Base-by-base conservation (phyloP, 257 asterid genomes). In the Petrea volubilis region DNA sequence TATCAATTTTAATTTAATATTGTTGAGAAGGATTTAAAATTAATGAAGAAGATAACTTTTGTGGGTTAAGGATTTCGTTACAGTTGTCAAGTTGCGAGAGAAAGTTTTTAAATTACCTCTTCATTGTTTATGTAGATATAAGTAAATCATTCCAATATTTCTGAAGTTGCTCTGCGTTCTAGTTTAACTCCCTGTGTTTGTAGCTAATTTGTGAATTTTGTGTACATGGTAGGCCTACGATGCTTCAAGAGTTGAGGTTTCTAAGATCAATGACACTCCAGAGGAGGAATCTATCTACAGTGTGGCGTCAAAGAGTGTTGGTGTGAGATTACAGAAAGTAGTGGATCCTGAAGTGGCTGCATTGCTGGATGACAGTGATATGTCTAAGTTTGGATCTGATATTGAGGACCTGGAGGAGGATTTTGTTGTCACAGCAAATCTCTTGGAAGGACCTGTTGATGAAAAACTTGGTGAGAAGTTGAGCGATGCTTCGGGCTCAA, bases 371-470 rank as follows among this genome's bases (percentile, higher is more conserved):
- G 98, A 90, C 71, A 75, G 81, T 74, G 89, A 84, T 78, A 76
- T 79, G 58, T 82, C 86, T 0, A 69, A 47, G 67, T 82, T 65
- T 60, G 98, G 82, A 7, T 94, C 97, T 27, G 99, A 91, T 76
- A 67, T 65, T 12, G 99, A 94, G 82, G 99, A 89, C 66, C 81
- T 91, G 81, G 98, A 91, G 57, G 98, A 93, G 76, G 97, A 93
- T 70, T 93, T 93, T 75, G 88, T 93, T 25, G 78, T 83, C 68
- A 81, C 23, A 79, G 99, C 99, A 9, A 94, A 87, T 76, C 29
- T 80, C 27, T 77, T 78, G 0, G 99, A 89, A 68, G 91, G 82
- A 50, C 58, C 79, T 2, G 61, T 25, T 64, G 80, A 75, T 56
- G 79, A 77, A 72, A 85, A 86, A 33, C 52, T 79, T 36, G 77